Percentiles rank a stretch among this genome's conserved stretches.
phyloP scores from a whole-genome alignment of 148 eudicot species.

The Rhododendron ovatum region DNA sequence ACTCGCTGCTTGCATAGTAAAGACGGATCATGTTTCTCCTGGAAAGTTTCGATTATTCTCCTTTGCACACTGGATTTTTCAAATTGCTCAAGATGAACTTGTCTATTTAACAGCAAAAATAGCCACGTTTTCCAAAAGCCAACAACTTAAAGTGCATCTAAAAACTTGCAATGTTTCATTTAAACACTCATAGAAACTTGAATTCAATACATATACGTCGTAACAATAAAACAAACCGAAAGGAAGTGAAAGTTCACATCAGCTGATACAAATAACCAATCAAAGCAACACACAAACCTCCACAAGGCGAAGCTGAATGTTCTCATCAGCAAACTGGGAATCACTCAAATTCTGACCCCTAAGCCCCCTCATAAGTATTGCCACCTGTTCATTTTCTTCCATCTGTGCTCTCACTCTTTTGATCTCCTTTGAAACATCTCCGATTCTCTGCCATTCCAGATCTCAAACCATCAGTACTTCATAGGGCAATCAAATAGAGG shows the following conservation, averaged over 20 bases:
- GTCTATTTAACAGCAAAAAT: background rate
- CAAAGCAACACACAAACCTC: slow-evolving; percentile 55
- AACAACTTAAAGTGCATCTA: background rate
- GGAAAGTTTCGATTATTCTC: background rate
- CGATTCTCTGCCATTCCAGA: slow-evolving; percentile 61
- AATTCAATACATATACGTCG: background rate
- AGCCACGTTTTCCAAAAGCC: background rate
- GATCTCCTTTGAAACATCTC: slow-evolving; percentile 84
- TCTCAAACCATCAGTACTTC: slow-evolving; percentile 1
- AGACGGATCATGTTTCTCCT: background rate
- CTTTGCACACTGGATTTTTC: background rate
- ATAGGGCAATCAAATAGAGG: background rate
- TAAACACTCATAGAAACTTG: background rate
- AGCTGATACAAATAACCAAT: background rate
- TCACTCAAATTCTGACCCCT: slow-evolving; percentile 93
- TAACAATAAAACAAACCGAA: background rate
- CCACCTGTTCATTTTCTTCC: slow-evolving; percentile 92
- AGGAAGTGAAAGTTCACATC: background rate
- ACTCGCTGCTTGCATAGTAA: background rate
- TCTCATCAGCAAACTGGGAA: slow-evolving; percentile 79
- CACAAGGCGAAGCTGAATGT: slow-evolving; percentile 76
- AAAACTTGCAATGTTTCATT: background rate
- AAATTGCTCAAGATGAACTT: background rate
- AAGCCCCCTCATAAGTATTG: slow-evolving; percentile 87
- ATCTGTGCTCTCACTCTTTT: slow-evolving; percentile 92